These are phyloP conservation scores for Phascolomyces articulosus DNA, from an alignment of 371 early-diverging fungal genomes.

Conservation along the genomic window DNA sequence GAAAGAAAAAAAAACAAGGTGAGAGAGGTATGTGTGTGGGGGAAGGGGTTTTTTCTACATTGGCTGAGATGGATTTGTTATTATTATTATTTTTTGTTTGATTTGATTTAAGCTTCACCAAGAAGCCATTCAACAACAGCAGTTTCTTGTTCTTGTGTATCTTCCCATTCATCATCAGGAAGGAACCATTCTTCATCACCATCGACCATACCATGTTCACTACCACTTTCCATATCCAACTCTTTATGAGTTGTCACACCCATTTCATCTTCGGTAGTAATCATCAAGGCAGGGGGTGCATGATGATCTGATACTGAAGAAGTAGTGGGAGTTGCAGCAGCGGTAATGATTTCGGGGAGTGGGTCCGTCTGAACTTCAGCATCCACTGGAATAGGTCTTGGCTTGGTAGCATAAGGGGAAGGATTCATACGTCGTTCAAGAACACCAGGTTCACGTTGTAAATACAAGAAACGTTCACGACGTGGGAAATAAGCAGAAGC, in stretches of 20 bases:
- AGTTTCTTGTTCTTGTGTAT: conserved; percentile 21
- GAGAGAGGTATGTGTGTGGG: neutral
- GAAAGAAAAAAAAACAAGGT: too few relatives aligned
- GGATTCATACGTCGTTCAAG: conserved; percentile 23
- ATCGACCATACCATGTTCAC: conserved; percentile 18
- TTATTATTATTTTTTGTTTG: neutral
- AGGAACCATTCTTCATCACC: conserved; percentile 32
- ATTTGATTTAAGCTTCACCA: conserved; percentile 25
- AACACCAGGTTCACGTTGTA: conserved; percentile 43
- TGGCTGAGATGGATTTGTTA: neutral
- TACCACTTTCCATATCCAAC: conserved; percentile 14
- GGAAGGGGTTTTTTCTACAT: neutral
- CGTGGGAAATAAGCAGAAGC: conserved; percentile 39
- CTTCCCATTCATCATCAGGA: conserved; percentile 28
- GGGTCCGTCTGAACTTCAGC: conserved; percentile 24
- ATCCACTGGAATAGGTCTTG: conserved; percentile 16
- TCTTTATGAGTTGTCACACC: conserved; percentile 12
- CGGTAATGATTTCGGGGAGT: neutral
- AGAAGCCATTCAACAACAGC: conserved; percentile 33
- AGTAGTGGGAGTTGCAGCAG: too few relatives aligned
- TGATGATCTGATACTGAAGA: too few relatives aligned
- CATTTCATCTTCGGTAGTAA: conserved; percentile 16
- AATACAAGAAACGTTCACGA: conserved; percentile 42
- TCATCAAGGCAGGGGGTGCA: conserved; percentile 18
- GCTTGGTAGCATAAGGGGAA: neutral